Evolutionary conservation across 192 early-diverging fungal genomes (phyloP).

Genomic region (Cladochytrium replicatum): DNA sequence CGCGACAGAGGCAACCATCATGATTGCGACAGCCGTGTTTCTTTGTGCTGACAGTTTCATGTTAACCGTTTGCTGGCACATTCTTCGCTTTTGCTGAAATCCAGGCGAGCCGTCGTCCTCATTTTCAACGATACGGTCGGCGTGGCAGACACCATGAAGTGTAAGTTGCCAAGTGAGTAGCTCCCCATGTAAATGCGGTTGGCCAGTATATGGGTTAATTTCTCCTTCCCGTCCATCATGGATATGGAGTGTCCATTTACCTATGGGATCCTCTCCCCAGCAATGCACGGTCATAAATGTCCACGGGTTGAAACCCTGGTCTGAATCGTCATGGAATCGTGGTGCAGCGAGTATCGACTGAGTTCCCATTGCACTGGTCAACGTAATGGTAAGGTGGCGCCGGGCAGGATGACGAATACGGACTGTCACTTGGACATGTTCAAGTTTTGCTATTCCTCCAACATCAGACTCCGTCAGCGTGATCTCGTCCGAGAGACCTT

Average conservation of each 20-base stretch:
- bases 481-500: slow-evolving; percentile 28
- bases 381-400: slow-evolving; percentile 24
- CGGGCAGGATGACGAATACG: slow-evolving; percentile 56
- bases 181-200: slow-evolving; percentile 11
- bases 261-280: slow-evolving; percentile 39
- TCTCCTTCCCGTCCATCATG: slow-evolving; percentile 15
- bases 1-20: too few species aligned
- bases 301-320: slow-evolving; percentile 38
- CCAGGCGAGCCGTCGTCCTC: too few species aligned
- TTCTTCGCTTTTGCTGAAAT: too few species aligned
- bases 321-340: slow-evolving; percentile 21
- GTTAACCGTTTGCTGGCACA: too few species aligned
- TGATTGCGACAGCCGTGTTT: too few species aligned
- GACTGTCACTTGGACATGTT: slow-evolving; percentile 79
- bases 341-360: slow-evolving; percentile 34
- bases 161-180: slow-evolving; percentile 16
- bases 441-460: slow-evolving; percentile 46
- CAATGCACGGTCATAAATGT: slow-evolving; percentile 43
- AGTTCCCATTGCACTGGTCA: slow-evolving; percentile 28
- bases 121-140: too few species aligned
- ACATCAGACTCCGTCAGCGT: slow-evolving; percentile 27
- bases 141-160: too few species aligned
- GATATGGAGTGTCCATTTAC: slow-evolving; percentile 31
- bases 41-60: too few species aligned
- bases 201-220: slow-evolving; percentile 2